Percentiles rank a stretch among this genome's conserved stretches.
phyloP scores from a whole-genome alignment of 352 stramenopile genomes.

The Phytophthora aleatoria region DNA sequence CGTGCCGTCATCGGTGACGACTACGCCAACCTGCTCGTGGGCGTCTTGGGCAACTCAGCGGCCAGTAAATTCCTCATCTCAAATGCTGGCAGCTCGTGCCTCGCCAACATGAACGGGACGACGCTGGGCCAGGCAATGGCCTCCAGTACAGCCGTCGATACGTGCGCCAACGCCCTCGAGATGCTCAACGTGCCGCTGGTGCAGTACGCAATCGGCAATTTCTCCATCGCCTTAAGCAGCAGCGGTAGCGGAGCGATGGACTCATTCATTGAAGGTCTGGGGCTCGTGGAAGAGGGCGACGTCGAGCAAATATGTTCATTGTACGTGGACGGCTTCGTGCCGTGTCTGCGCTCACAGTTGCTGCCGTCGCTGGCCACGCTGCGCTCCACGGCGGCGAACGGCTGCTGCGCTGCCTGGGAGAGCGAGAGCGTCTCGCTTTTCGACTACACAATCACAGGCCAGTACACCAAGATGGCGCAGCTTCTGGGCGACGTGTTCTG shows the following conservation, averaged over 20 bases:
- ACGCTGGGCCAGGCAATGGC: constrained; percentile 41
- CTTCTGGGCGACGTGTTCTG: constrained; percentile 59
- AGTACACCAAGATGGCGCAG: constrained; percentile 60
- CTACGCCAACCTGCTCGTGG: constrained; percentile 25
- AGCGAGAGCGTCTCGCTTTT: constrained; percentile 44
- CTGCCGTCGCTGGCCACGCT: constrained; percentile 59
- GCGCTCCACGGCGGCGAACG: constrained; percentile 45
- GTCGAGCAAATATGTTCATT: constrained; percentile 59
- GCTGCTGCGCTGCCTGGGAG: constrained; percentile 63
- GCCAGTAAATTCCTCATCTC: constrained; percentile 44
- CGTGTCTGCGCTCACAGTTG: constrained; percentile 56
- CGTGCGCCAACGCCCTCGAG: constrained; percentile 39
- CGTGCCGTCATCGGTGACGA: constrained; percentile 31
- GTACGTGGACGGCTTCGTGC: constrained; percentile 51
- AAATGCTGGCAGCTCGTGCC: constrained; percentile 49
- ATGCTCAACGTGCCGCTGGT: constrained; percentile 52
- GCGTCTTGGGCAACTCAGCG: constrained; percentile 37
- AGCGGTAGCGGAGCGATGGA: constrained; percentile 19
- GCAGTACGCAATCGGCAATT: constrained; percentile 44
- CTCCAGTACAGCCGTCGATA: constrained; percentile 39
- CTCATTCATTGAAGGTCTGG: constrained; percentile 26
- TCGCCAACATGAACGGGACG: constrained; percentile 68
- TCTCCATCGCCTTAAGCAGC: constrained; percentile 28
- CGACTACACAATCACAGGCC: constrained; percentile 64
- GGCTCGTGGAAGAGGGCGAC: constrained; percentile 34